Conservation (phyloP, 257 asterid genomes). For the Solanum sejunctum region DNA sequence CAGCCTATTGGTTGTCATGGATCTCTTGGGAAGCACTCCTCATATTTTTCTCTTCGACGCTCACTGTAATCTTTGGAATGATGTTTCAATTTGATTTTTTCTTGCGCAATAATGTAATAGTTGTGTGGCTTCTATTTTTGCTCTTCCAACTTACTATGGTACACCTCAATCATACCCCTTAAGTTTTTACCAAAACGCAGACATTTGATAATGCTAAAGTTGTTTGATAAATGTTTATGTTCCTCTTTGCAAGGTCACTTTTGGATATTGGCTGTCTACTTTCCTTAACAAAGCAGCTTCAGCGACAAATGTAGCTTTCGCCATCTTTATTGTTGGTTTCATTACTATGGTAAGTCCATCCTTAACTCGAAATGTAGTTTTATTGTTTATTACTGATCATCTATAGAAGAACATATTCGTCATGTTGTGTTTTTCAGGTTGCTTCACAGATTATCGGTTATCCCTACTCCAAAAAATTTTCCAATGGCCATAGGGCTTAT, state of each 20-base stretch:
- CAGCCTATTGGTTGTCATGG: slow-evolving; percentile 96
- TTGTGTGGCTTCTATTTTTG: slow-evolving; percentile 64
- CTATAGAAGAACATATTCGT: slow-evolving; percentile 3
- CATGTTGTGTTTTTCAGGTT: slow-evolving; percentile 26
- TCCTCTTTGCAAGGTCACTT: slow-evolving; percentile 42
- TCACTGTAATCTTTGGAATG: slow-evolving; percentile 84
- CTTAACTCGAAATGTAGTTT: not conserved
- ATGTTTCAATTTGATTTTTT: slow-evolving; percentile 87
- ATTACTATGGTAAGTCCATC: slow-evolving; percentile 53
- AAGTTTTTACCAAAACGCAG: not conserved
- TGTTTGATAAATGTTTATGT: not conserved
- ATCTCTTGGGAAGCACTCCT: slow-evolving; percentile 74
- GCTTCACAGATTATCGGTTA: slow-evolving; percentile 48
- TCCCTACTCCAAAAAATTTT: slow-evolving; percentile 38
- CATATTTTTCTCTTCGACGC: slow-evolving; percentile 46
- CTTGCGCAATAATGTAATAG: slow-evolving; percentile 48
- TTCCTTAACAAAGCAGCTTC: slow-evolving; percentile 66
- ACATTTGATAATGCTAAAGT: not conserved
- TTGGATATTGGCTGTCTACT: slow-evolving; percentile 69
- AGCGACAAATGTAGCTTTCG: slow-evolving; percentile 60
- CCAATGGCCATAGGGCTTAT: slow-evolving; percentile 23
- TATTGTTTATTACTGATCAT: not conserved
- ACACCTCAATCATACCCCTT: slow-evolving; percentile 11
- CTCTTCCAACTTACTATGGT: slow-evolving; percentile 87
- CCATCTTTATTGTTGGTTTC: slow-evolving; percentile 56